phyloP scores from a whole-genome alignment of 352 stramenopile genomes.

The Aphanomyces euteiches region DNA sequence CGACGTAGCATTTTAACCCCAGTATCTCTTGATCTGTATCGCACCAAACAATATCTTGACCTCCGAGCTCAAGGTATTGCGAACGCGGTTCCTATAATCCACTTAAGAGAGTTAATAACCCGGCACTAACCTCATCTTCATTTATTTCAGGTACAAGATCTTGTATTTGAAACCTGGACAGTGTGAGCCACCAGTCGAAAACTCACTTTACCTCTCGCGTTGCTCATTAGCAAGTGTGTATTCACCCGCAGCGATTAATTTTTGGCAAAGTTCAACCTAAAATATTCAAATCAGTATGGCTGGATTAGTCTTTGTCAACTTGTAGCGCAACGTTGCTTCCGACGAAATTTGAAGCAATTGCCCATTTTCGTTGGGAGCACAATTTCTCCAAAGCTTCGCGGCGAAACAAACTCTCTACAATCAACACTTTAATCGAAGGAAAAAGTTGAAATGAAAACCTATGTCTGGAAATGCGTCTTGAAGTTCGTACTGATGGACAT shows the following conservation, averaged over 20 bases:
- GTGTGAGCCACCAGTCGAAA: not conserved
- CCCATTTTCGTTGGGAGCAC: conserved; percentile 24
- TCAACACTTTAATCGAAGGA: not conserved
- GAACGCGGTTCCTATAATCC: not conserved
- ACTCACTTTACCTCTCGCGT: not conserved
- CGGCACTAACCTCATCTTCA: not conserved
- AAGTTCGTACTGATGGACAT: conserved; percentile 15
- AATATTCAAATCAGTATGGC: not conserved
- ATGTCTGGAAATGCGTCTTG: conserved; percentile 22
- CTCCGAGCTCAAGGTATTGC: not conserved
- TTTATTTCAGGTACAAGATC: not conserved
- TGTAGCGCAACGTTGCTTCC: conserved; percentile 15
- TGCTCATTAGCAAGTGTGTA: not conserved
- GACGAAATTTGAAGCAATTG: conserved; percentile 26
- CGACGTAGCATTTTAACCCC: not conserved
- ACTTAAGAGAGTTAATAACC: too few relatives aligned
- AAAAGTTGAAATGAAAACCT: conserved; percentile 6
- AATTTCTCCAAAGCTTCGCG: conserved; percentile 25
- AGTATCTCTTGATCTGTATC: not conserved
- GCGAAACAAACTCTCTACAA: conserved; percentile 25
- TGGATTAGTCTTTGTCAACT: not conserved
- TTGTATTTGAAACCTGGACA: conserved; percentile 20
- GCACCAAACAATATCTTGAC: conserved; percentile 18
- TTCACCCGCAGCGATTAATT: conserved; percentile 1
- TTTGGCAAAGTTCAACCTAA: not conserved